phyloP scores from a whole-genome alignment of 805 yeast species.

The Sugiyamaella boreocaroliniensis region DNA sequence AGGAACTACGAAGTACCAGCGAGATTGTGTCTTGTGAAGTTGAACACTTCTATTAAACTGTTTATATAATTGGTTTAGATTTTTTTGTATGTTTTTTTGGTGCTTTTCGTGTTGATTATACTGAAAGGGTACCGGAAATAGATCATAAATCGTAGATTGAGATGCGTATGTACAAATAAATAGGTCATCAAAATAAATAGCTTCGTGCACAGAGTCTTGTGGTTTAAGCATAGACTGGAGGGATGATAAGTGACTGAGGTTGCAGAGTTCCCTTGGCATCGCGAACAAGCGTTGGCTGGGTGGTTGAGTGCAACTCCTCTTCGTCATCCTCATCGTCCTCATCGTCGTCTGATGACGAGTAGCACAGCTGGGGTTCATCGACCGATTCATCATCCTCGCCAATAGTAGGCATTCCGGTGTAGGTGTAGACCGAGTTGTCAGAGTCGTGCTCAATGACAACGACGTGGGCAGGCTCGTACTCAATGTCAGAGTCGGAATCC shows the following conservation, averaged over 20 bases:
- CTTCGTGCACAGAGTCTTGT: neutral
- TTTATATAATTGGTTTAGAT: too few species aligned
- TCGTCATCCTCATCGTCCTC: constrained; percentile 20
- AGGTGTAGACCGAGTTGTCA: neutral
- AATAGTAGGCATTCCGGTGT: neutral
- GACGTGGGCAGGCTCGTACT: constrained; percentile 3
- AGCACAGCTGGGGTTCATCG: constrained; percentile 16
- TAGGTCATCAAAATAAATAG: neutral
- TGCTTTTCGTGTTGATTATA: too few species aligned
- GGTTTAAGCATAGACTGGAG: neutral
- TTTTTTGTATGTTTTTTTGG: too few species aligned
- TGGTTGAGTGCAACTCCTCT: neutral
- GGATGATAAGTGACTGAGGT: neutral
- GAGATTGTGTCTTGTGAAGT: too few species aligned
- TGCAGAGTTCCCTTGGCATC: neutral
- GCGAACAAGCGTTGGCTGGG: neutral
- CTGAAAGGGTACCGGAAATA: too few species aligned
- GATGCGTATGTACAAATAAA: neutral
- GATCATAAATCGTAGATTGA: neutral
- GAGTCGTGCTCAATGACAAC: neutral
- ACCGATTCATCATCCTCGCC: constrained; percentile 8
- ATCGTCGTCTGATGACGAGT: constrained; percentile 18
- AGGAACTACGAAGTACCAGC: too few species aligned
- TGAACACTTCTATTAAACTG: too few species aligned
- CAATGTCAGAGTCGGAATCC: constrained; percentile 29